phyloP scores from a whole-genome alignment of 139 green algal species.

The Zygnema cylindricum region DNA sequence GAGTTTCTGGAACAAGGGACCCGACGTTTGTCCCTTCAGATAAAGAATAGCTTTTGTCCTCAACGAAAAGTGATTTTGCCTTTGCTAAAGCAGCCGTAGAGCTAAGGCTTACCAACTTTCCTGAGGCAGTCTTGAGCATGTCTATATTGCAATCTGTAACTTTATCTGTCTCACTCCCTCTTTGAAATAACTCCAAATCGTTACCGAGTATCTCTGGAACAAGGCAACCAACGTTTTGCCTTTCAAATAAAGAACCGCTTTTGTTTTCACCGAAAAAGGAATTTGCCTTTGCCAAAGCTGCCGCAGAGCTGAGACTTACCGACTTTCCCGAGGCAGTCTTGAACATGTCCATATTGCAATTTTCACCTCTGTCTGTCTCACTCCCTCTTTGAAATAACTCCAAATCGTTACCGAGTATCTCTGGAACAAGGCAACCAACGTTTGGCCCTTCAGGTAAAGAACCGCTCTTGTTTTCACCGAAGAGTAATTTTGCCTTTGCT shows the following conservation, averaged over 20 bases:
- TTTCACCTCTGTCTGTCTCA: too few species aligned
- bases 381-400: neutral
- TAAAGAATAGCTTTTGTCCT: neutral
- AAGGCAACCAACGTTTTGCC: too few species aligned
- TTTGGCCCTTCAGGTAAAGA: too few species aligned
- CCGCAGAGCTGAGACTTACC: too few species aligned
- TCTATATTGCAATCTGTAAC: neutral
- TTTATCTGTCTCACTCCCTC: too few species aligned
- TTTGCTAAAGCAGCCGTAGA: neutral
- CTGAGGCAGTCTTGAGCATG: neutral
- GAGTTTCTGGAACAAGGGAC: neutral
- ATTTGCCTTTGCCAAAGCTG: neutral
- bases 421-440: too few species aligned
- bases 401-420: neutral
- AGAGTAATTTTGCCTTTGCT: neutral
- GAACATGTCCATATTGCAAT: too few species aligned
- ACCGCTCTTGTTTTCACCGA: constrained; percentile 11
- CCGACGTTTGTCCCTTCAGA: neutral
- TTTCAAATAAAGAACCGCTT: too few species aligned
- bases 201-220: too few species aligned
- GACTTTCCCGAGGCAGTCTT: too few species aligned
- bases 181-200: too few species aligned
- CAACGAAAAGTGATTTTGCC: neutral
- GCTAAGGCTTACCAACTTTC: neutral
- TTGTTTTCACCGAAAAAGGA: neutral